Evolutionary conservation across 2,329 filamentous ascomycete genomes (phyloP), one percentile per base, ranked within the genome.

Genomic region (Fusarium aywerte): DNA sequence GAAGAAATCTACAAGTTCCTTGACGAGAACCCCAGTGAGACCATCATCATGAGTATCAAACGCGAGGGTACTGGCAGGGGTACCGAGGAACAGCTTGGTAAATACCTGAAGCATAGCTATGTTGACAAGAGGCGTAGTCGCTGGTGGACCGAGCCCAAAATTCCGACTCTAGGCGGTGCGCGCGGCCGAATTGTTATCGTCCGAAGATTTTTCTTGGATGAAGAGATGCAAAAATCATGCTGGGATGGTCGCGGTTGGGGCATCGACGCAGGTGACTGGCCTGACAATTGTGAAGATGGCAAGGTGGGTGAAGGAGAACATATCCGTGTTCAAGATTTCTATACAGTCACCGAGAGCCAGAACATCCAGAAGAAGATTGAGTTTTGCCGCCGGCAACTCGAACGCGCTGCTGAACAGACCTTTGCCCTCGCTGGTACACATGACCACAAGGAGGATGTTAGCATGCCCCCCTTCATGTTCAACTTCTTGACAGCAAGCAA

Each of bases 241-340:
- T 82, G 85, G 78, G 81, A 80, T 38, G 82, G 80, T 32, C 72
- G 75, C 8, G 86, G 85, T 45, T 87, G 82, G 78, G 88, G 85
- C 40, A 84, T 90, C 44, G 87, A 90, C 75, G 87, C 84, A 21
- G 83, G 85, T 65, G 76, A 77, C 48, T 98, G 95, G 95, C 92
- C 92, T 0, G 91, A 97, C 80, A 98, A 98, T 80, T 92, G 92
- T 65, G 88, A 90, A 31, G 89, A 96, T 74, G 90, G 91, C 56
- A 83, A 83, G 32, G 87, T 87, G 47, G 86, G 87, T 10, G 89
- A 89, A 72, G 93, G 92, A 49, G 45, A 36, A n/a, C 5, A 83
- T 89, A 88, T 97, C 60, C 89, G 92, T 68, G 89, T 98, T 39
- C 96, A 98, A 80, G 96, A 98, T 81, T 97, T 95, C 79, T 98